phyloP scores from a whole-genome alignment of 2,329 filamentous ascomycete genomes.

The Stagonosporopsis cucurbitacearum region DNA sequence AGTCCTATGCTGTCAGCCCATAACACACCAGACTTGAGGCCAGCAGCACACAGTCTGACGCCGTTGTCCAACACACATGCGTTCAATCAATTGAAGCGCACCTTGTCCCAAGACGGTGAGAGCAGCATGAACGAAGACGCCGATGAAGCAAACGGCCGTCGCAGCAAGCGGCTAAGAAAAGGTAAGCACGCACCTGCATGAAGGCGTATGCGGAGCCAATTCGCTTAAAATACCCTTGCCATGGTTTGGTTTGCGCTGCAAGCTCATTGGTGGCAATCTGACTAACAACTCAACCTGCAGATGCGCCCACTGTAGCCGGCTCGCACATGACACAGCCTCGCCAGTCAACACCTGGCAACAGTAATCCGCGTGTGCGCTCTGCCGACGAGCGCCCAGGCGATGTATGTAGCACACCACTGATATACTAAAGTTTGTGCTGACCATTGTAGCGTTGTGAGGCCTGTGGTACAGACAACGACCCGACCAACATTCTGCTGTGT shows the following conservation, averaged over 20 bases:
- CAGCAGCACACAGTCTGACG: slow-evolving; percentile 56
- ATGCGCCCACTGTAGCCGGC: slow-evolving; percentile 83
- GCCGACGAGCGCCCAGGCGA: slow-evolving; percentile 63
- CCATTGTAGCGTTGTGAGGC: slow-evolving; percentile 75
- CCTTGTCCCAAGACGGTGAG: slow-evolving; percentile 60
- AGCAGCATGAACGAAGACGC: slow-evolving; percentile 67
- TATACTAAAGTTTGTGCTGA: slow-evolving; percentile 35
- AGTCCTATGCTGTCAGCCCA: slow-evolving; percentile 70
- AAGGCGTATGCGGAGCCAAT: slow-evolving; percentile 15
- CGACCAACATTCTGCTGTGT: slow-evolving; percentile 75
- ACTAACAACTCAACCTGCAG: slow-evolving; percentile 47
- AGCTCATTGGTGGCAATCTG: slow-evolving; percentile 29
- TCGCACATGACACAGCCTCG: slow-evolving; percentile 97
- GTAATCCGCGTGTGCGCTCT: slow-evolving; percentile 62
- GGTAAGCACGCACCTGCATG: slow-evolving; percentile 57
- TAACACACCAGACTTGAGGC: slow-evolving; percentile 69
- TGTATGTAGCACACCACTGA: slow-evolving; percentile 46
- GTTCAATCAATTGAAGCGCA: slow-evolving; percentile 74
- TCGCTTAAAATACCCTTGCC: slow-evolving; percentile 17
- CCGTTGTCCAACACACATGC: slow-evolving; percentile 59
- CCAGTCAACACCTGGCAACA: slow-evolving; percentile 73
- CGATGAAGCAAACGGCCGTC: slow-evolving; percentile 61
- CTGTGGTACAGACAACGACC: slow-evolving; percentile 80
- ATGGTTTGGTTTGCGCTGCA: slow-evolving; percentile 2
- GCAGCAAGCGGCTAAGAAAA: slow-evolving; percentile 93